Base-by-base conservation (phyloP, 1,139 yeast genomes). In the Hemisphaericaspora xylanilytica region DNA sequence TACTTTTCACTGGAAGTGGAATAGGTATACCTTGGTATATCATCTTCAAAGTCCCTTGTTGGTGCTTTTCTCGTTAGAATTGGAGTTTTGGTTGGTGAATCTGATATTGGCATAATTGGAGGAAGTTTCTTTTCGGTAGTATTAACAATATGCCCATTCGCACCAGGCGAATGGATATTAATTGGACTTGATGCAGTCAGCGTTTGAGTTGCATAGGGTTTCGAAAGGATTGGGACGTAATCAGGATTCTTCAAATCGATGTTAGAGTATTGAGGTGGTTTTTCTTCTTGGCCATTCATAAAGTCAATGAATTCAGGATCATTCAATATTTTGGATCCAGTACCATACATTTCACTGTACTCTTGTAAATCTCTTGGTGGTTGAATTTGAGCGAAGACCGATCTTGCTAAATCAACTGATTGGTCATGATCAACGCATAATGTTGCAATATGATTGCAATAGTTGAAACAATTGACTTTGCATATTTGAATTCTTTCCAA, bases 401-500 rank as follows among this genome's bases (percentile, higher is more conserved):
- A 62, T 40, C 96, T 73, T 13, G 89, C 76, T 42, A 70, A 68
- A 55, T 88, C 96, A 39, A 85, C 85, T 4, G 81, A 65, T 43
- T 80, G 85, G 53, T 87, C 96, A 50, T 83, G 85, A 36, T 80
- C 80, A 20, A 88, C 92, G 56, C 95, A 87, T 5, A 82, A 73
- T 0, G 88, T 74, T 4, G 95, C 86, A 10, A 85, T 70, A 38
- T 81, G 73, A 58, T 88, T 88, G 39, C 95, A 82, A 58, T 75
- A 90, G 32, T 82, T 85, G 83, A 96, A 94, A 47, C 94, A 62
- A 52, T 84, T 86, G 13, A 85, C 70, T 52, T 89, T 87, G 41
- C 87, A 57, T 43, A 82, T 75, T 51, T 85, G 85, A 39, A 89
- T 79, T 47, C 96, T 74, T 52, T 86, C 89, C 37, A 78, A 78